Percentiles rank a stretch among this genome's conserved stretches.
Conservation (phyloP, 164 flowering plant genomes). For the Santalum album region DNA sequence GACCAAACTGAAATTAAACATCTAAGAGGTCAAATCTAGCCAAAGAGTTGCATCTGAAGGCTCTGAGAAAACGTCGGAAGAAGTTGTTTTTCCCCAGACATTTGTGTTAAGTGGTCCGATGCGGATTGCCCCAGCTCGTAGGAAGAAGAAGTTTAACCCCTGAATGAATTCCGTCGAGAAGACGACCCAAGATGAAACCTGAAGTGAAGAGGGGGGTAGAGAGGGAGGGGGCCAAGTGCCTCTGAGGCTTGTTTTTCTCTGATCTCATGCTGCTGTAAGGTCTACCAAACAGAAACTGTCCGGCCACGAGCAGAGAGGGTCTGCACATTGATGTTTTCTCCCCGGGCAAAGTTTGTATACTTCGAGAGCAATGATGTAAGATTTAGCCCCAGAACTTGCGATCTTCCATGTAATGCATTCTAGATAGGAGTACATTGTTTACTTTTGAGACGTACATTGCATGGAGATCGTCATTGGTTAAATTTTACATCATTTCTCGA, state of each 20-base stretch:
- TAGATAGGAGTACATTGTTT: too few species aligned
- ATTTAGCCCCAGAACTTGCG: too few species aligned
- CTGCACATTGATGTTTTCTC: conserved; percentile 21
- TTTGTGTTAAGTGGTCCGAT: conserved; percentile 82
- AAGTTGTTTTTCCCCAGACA: conserved; percentile 45
- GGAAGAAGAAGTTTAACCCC: conserved; percentile 61
- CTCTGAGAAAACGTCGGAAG: too few species aligned
- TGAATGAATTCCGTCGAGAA: conserved; percentile 79
- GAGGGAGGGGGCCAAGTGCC: conserved; percentile 42
- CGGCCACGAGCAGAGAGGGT: conserved; percentile 12
- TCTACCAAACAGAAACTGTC: conserved; percentile 3
- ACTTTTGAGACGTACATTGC: too few species aligned
- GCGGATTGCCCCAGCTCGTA: conserved; percentile 59
- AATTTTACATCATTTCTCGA: too few species aligned
- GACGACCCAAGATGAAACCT: conserved; percentile 74
- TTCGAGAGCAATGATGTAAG: too few species aligned
- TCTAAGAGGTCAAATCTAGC: too few species aligned
- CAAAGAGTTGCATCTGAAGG: too few species aligned
- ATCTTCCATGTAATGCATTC: too few species aligned
- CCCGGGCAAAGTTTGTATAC: too few species aligned
- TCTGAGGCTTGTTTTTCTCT: conserved; percentile 19
- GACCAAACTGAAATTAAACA: conserved; percentile 53
- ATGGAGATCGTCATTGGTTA: too few species aligned
- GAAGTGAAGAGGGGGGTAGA: conserved; percentile 55
- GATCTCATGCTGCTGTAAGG: conserved; percentile 24